Evolutionary conservation across 805 yeast species (phyloP), one percentile per base, ranked within the genome.

Genomic region (Saturnispora mendoncae): DNA sequence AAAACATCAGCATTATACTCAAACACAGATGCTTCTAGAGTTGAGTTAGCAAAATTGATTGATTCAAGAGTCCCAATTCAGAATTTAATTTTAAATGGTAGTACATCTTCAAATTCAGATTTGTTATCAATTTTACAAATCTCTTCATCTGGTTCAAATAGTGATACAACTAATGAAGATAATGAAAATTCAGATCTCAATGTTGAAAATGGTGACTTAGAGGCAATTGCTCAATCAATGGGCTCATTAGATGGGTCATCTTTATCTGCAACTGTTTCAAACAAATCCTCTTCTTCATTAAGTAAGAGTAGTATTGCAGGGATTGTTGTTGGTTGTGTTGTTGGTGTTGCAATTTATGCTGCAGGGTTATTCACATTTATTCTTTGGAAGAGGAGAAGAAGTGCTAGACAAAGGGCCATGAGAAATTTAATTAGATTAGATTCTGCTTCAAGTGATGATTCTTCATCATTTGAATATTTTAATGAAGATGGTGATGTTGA

Each of bases 241-340:
- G 61, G 62, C 3, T 59, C 64, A 10, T 50, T 58, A 49, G 61
- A 55, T 39, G 43, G 48, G 5, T 25, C 43, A 13, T 36, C 49
- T n/a, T 31, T 42, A 25, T 42, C 53, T 4, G 46, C 51, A 9
- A 36, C 48, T 20, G 20, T 42, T 28, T 31, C 46, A 6, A 32
- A 20, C 25, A 32, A 32, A 19, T 5, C 14, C 8, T 18, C 25
- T 8, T 32, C 35, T 9, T 14, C 14, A 19, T 19, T 32, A 9
- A 14, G 13, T 24, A 34, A 15, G 13, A 45, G 38, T 36, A 24
- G 21, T 3, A 35, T 35, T 25, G 19, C 21, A 20, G 95, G 94
- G 28, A 74, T 87, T 40, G 79, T 90, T 12, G 70, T 85, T 31
- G 96, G 97, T 36, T 78, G 94, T 6, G 78, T 84, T 24, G 76